phyloP scores from a whole-genome alignment of 208 protist genomes.

The Perkinsela sp. region DNA sequence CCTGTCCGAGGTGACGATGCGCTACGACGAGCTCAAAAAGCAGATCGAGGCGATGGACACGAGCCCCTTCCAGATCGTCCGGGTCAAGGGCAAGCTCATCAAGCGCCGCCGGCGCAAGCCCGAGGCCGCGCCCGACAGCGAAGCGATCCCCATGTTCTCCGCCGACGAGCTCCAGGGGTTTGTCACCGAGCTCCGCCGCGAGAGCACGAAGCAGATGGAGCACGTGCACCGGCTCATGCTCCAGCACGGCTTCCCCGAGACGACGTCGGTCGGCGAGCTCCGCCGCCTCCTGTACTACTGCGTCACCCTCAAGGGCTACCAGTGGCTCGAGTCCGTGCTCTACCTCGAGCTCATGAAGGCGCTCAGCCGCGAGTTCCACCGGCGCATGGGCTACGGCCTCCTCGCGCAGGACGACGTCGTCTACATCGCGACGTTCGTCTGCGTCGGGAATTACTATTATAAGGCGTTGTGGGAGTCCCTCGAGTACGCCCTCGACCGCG shows the following conservation, averaged over 20 bases:
- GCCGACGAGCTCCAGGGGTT: not conserved
- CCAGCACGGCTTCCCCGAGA: not conserved
- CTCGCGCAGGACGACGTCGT: constrained; percentile 50
- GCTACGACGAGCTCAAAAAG: not conserved
- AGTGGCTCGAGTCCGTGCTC: constrained; percentile 21
- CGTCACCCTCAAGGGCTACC: constrained; percentile 21
- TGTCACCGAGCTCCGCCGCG: not conserved
- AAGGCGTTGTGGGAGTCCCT: constrained; percentile 53
- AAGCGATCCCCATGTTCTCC: not conserved
- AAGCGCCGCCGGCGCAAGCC: not conserved
- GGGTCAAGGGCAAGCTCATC: not conserved
- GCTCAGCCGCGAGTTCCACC: constrained; percentile 39
- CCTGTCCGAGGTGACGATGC: not conserved
- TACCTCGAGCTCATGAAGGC: constrained; percentile 40
- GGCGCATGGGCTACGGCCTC: constrained; percentile 39
- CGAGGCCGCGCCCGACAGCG: not conserved
- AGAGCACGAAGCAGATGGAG: not conserved
- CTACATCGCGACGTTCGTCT: constrained; percentile 43
- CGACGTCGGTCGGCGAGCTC: constrained; percentile 11
- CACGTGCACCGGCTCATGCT: not conserved
- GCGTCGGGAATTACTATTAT: constrained; percentile 56
- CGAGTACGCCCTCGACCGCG: constrained; percentile 14
- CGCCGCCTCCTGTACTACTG: constrained; percentile 50
- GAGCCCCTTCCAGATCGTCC: not conserved
- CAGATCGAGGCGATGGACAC: constrained; percentile 1